phyloP scores from a whole-genome alignment of 208 protist genomes.

The Acanthamoeba triangularis region DNA sequence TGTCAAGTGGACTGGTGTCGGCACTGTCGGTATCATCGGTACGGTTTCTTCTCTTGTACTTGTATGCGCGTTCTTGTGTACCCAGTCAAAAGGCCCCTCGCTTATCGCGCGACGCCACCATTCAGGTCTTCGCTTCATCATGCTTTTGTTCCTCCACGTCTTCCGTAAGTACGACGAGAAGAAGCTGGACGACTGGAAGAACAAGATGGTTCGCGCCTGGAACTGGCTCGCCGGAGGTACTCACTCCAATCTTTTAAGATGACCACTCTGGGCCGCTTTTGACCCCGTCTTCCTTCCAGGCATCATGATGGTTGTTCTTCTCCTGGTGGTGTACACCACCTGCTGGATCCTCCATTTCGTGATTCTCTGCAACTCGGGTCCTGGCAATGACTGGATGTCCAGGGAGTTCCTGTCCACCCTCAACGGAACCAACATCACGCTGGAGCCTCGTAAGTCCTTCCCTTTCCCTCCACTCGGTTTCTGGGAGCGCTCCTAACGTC shows the following conservation, averaged over 20 bases:
- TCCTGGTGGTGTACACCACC: conserved; percentile 61
- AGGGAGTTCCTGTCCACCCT: conserved; percentile 56
- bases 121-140: conserved; percentile 59
- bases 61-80: neutral
- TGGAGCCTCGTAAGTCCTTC: neutral
- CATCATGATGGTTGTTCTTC: conserved; percentile 44
- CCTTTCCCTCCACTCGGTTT: neutral
- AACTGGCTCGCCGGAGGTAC: conserved; percentile 58
- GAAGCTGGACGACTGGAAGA: conserved; percentile 45
- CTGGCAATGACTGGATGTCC: conserved; percentile 75
- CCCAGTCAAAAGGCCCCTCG: neutral
- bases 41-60: neutral
- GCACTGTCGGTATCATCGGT: conserved; percentile 58
- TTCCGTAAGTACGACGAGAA: conserved; percentile 63
- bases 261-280: neutral
- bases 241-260: neutral
- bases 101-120: neutral
- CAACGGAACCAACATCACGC: conserved; percentile 16
- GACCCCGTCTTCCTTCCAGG: neutral
- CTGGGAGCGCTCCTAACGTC: neutral
- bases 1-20: conserved; percentile 62
- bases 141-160: conserved; percentile 51
- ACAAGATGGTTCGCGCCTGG: conserved; percentile 46
- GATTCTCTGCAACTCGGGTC: conserved; percentile 55
- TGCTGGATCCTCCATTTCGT: conserved; percentile 77